Conservation (phyloP, 2,329 filamentous ascomycete genomes). For the Xylariaceae sp. region DNA sequence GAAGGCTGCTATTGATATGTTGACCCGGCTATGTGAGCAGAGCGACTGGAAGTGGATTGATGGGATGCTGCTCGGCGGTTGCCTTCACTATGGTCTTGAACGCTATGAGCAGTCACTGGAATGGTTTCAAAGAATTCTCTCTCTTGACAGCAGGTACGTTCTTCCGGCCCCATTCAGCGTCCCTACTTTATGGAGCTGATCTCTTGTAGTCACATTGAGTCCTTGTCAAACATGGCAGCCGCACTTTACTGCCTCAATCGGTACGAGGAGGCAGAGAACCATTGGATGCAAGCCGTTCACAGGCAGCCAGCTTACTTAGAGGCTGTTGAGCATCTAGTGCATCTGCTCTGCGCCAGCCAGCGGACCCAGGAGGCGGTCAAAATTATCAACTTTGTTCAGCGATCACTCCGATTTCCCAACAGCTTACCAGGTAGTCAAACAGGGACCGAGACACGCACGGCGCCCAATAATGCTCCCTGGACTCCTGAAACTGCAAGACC, state of each 20-base stretch:
- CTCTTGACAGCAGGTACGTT: conserved; percentile 53
- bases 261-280: conserved; percentile 75
- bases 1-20: conserved; percentile 63
- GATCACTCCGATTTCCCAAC: conserved; percentile 55
- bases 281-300: conserved; percentile 82
- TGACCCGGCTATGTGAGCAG: conserved; percentile 72
- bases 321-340: conserved; percentile 89
- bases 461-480: conserved; percentile 12
- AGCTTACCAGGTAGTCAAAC: conserved; percentile 24
- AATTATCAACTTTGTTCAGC: conserved; percentile 82
- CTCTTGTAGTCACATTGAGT: conserved; percentile 71
- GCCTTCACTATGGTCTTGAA: conserved; percentile 83
- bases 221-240: conserved; percentile 87
- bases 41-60: conserved; percentile 87
- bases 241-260: conserved; percentile 80
- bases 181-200: conserved; percentile 5
- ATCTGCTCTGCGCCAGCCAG: conserved; percentile 76
- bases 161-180: not conserved
- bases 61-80: conserved; percentile 86
- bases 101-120: conserved; percentile 73
- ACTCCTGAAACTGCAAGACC: conserved; percentile 2
- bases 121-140: conserved; percentile 65
- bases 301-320: conserved; percentile 86
- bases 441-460: conserved; percentile 2
- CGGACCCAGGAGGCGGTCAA: conserved; percentile 79